phyloP scores from a whole-genome alignment of 2,329 filamentous ascomycete species.

The Fusarium nelsonii region DNA sequence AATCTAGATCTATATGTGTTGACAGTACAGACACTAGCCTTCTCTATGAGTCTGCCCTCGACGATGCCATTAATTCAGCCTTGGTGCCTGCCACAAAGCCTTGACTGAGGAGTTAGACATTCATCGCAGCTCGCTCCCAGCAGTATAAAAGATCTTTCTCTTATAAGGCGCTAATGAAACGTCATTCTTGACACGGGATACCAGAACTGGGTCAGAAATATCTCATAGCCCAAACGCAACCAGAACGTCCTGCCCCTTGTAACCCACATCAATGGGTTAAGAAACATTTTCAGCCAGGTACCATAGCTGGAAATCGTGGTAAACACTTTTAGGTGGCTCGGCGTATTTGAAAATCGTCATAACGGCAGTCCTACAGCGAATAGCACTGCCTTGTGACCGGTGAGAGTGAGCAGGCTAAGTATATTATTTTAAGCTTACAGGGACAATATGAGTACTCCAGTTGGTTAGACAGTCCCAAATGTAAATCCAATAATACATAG shows the following conservation, averaged over 20 bases:
- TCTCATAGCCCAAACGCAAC: conserved; percentile 53
- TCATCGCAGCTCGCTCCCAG: conserved; percentile 46
- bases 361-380: no score
- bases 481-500: no score
- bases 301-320: conserved; percentile 3
- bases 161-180: conserved; percentile 55
- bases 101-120: conserved; percentile 49
- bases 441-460: no score
- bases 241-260: conserved; percentile 46
- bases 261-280: conserved; percentile 42
- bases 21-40: not conserved
- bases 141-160: conserved; percentile 56
- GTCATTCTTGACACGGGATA: conserved; percentile 55
- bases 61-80: not conserved
- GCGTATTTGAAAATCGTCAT: no score
- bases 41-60: not conserved
- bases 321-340: no score
- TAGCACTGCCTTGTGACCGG: no score
- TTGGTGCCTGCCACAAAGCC: conserved; percentile 18
- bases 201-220: conserved; percentile 53
- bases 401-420: no score
- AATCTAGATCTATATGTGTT: accelerated
- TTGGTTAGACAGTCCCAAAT: no score
- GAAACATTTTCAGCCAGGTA: conserved; percentile 46
- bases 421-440: no score